Conservation (phyloP, 352 stramenopile species). For the Phytophthora rubi region DNA sequence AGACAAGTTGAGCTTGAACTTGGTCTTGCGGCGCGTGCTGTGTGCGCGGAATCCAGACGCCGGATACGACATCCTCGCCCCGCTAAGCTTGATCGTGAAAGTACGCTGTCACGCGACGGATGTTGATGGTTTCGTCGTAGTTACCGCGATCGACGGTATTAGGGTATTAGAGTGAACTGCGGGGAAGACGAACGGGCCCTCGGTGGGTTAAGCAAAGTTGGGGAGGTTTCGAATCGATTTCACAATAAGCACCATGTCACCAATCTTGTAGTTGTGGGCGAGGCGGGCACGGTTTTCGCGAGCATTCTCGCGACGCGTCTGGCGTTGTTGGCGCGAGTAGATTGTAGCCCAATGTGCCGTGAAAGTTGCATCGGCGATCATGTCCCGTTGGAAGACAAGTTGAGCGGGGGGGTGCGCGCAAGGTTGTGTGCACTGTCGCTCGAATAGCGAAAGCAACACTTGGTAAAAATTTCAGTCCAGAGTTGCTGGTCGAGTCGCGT, state of each 20-base stretch:
- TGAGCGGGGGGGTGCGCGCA: not conserved
- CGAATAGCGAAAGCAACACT: not conserved
- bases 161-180: not conserved
- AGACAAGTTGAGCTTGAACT: too few species aligned
- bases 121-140: not conserved
- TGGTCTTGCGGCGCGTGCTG: too few species aligned
- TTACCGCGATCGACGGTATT: not conserved
- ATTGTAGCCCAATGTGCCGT: not conserved
- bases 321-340: not conserved
- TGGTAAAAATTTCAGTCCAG: not conserved
- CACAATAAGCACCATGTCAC: not conserved
- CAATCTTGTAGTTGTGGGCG: not conserved
- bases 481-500: constrained; percentile 1
- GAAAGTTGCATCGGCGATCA: not conserved
- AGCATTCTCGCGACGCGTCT: not conserved
- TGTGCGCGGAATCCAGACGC: too few species aligned
- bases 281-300: not conserved
- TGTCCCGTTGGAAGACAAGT: not conserved
- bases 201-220: not conserved
- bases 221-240: not conserved
- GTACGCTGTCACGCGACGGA: not conserved
- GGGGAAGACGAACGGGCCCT: not conserved
- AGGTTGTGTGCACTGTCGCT: not conserved
- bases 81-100: not conserved
- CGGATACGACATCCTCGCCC: too few species aligned